Evolutionary conservation across 345 rosid genomes (phyloP).

Genomic region (Citrus sp.): DNA sequence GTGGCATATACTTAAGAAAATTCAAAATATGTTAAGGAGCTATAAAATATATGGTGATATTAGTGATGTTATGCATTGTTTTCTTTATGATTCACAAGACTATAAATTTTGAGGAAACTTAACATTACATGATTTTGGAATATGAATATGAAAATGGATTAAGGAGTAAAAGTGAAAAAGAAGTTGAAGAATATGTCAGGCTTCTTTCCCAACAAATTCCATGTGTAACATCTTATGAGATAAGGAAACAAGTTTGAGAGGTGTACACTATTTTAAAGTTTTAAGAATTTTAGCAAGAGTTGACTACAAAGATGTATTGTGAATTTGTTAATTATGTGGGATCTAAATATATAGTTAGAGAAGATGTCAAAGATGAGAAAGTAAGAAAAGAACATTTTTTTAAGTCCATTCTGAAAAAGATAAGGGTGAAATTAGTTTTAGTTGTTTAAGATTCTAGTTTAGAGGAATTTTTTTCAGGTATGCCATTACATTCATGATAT

Average conservation of each 20-base stretch:
- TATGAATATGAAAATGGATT: neutral
- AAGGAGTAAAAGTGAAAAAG: constrained; percentile 20
- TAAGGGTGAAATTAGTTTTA: neutral
- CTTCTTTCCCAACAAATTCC: neutral
- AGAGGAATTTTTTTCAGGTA: neutral
- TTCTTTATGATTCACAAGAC: too few relatives aligned
- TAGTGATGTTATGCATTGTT: too few relatives aligned
- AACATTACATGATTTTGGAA: too few relatives aligned
- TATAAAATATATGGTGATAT: too few relatives aligned
- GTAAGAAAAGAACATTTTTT: neutral
- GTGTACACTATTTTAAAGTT: neutral
- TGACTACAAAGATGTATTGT: neutral
- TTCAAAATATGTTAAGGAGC: too few relatives aligned
- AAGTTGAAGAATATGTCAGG: constrained; percentile 22
- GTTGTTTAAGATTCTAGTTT: too few relatives aligned
- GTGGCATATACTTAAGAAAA: too few relatives aligned
- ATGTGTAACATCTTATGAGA: neutral
- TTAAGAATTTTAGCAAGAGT: too few relatives aligned
- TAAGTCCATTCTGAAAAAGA: neutral
- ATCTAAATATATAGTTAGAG: neutral
- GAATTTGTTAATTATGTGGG: neutral
- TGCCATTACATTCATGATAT: neutral
- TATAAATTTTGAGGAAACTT: too few relatives aligned
- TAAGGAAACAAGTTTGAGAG: neutral
- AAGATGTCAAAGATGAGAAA: neutral